These are phyloP conservation scores for Purpureocillium takamizusanense DNA, from an alignment of 2,329 filamentous ascomycete genomes.

Conservation along the genomic window DNA sequence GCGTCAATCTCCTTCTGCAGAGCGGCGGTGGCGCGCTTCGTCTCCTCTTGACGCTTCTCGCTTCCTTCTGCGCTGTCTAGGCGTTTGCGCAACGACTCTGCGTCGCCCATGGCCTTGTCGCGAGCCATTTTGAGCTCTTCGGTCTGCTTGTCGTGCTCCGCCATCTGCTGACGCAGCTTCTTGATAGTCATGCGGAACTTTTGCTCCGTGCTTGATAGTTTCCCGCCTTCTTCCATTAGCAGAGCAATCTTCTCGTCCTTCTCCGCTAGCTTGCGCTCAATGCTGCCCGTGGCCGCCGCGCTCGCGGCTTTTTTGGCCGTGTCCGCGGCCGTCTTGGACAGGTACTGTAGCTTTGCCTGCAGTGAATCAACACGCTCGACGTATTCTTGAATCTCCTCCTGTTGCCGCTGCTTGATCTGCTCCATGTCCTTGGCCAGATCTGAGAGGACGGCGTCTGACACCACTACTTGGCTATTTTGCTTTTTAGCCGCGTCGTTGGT, in stretches of 20 bases:
- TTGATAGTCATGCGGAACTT: conserved; percentile 77
- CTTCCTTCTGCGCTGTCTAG: conserved; percentile 40
- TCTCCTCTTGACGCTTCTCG: conserved; percentile 43
- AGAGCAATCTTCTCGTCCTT: conserved; percentile 86
- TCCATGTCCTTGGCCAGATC: conserved; percentile 12
- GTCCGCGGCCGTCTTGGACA: conserved; percentile 72
- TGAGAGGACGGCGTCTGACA: neutral
- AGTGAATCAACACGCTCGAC: conserved; percentile 87
- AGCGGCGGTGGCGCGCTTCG: conserved; percentile 45
- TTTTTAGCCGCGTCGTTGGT: too few species aligned
- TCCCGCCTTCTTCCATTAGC: conserved; percentile 87
- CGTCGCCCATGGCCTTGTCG: conserved; percentile 48
- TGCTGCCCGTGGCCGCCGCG: conserved; percentile 52
- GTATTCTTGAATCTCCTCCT: conserved; percentile 76
- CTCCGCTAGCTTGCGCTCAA: conserved; percentile 74
- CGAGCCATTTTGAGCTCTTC: conserved; percentile 49
- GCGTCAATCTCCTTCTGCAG: conserved; percentile 25
- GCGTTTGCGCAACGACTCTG: conserved; percentile 35
- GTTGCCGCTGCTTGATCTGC: conserved; percentile 34
- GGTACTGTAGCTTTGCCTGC: conserved; percentile 81
- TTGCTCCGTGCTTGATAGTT: conserved; percentile 76
- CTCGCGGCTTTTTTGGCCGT: conserved; percentile 60
- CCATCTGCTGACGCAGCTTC: conserved; percentile 60
- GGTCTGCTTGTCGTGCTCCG: conserved; percentile 56
- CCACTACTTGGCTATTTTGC: too few species aligned